A percentile compares a stretch with the other conserved stretches of the same genome.
Evolutionary conservation across 345 rosid genomes (phyloP).

Genomic region (Aurinia saxatilis): DNA sequence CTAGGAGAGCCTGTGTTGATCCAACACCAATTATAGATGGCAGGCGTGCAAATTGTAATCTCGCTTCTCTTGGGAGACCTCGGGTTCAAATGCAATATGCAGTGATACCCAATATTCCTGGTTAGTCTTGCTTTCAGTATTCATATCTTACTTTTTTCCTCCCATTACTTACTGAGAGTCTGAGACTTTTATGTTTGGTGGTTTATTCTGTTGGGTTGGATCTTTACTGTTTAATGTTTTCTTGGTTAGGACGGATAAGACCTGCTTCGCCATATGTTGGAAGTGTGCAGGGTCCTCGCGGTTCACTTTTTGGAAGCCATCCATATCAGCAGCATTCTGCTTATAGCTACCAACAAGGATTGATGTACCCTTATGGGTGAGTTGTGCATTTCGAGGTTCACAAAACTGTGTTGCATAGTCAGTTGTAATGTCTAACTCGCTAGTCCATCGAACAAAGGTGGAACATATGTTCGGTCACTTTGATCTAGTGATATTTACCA

Average conservation of each 20-base stretch:
- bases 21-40: conserved; percentile 89
- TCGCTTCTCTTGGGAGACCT: conserved; percentile 89
- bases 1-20: conserved; percentile 88
- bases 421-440: not conserved
- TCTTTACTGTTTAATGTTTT: not conserved
- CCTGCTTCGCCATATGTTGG: conserved; percentile 52
- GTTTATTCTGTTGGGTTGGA: not conserved
- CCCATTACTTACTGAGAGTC: not conserved
- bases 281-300: conserved; percentile 53
- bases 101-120: conserved; percentile 27
- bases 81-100: conserved; percentile 56
- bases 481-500: conserved; percentile 23
- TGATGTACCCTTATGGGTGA: conserved; percentile 85
- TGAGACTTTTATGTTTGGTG: not conserved
- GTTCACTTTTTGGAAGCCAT: conserved; percentile 53
- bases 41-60: conserved; percentile 90
- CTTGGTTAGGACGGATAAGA: conserved; percentile 52
- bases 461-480: conserved; percentile 1
- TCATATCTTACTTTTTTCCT: not conserved
- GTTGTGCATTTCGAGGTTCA: conserved; percentile 22
- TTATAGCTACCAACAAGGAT: conserved; percentile 65
- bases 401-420: not conserved
- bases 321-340: conserved; percentile 76
- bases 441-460: conserved; percentile 2
- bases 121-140: no score